A percentile compares a stretch with the other conserved stretches of the same genome.
Conservation (phyloP, 2,329 filamentous ascomycete species). For the Ophiostoma sp. region DNA sequence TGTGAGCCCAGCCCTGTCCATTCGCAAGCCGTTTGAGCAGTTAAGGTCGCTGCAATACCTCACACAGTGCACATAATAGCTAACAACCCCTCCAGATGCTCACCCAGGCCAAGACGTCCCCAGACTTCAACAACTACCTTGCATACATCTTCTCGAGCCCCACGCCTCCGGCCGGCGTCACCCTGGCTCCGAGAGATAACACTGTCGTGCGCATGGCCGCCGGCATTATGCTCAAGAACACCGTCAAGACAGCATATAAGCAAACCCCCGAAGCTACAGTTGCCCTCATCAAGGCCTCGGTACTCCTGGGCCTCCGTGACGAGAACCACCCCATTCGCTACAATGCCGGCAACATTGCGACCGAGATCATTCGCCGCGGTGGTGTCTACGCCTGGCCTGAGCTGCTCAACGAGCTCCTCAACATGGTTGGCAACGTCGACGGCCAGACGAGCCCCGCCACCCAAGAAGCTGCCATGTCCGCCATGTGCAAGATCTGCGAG, state of each 20-base stretch:
- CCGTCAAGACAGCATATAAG: slow-evolving; percentile 74
- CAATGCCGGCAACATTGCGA: slow-evolving; percentile 90
- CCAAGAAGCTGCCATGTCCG: slow-evolving; percentile 92
- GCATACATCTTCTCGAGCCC: slow-evolving; percentile 82
- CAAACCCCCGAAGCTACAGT: slow-evolving; percentile 72
- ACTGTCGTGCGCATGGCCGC: slow-evolving; percentile 81
- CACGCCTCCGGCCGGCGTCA: slow-evolving; percentile 60
- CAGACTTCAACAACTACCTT: slow-evolving; percentile 96
- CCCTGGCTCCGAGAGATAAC: slow-evolving; percentile 62
- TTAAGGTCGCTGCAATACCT: not conserved
- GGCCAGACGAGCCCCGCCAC: slow-evolving; percentile 68
- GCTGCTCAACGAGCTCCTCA: slow-evolving; percentile 78
- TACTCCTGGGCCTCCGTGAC: slow-evolving; percentile 80
- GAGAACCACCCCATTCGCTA: slow-evolving; percentile 78
- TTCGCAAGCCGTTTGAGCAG: not conserved
- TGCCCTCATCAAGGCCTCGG: slow-evolving; percentile 73
- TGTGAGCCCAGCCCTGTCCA: slow-evolving; percentile 54
- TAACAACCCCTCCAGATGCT: slow-evolving; percentile 69
- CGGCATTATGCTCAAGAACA: slow-evolving; percentile 94
- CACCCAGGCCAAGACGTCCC: slow-evolving; percentile 79
- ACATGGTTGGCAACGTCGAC: slow-evolving; percentile 70
- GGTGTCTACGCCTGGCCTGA: slow-evolving; percentile 91
- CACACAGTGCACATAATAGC: not conserved
- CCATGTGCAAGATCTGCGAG: slow-evolving; percentile 93
- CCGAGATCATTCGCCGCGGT: slow-evolving; percentile 81